A percentile compares a stretch with the other conserved stretches of the same genome.
phyloP scores from a whole-genome alignment of 306 rosid genomes.

The Mimosa bimucronata region DNA sequence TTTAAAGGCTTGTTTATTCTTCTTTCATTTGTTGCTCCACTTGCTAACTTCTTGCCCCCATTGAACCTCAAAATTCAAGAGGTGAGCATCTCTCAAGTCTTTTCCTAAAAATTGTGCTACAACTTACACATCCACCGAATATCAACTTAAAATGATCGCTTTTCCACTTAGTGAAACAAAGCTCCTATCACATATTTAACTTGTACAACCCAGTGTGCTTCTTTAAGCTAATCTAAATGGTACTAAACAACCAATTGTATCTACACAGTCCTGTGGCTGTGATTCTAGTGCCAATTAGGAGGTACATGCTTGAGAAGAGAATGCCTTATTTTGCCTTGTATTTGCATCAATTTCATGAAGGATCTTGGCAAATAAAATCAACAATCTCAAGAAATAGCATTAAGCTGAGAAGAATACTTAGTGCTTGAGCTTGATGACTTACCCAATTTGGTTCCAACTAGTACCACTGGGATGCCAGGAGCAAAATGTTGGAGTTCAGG shows the following conservation, averaged over 20 bases:
- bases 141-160: no score
- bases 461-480: conserved; percentile 81
- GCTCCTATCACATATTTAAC: no score
- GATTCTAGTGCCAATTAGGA: conserved; percentile 16
- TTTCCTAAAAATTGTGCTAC: no score
- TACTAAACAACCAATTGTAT: background rate
- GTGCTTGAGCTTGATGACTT: conserved; percentile 39
- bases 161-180: no score
- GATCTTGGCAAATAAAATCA: background rate
- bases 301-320: conserved; percentile 4
- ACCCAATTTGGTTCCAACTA: conserved; percentile 93
- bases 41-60: no score
- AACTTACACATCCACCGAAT: no score
- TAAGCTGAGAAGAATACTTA: background rate
- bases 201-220: no score
- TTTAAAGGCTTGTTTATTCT: no score
- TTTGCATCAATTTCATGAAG: background rate
- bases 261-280: conserved; percentile 13
- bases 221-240: no score
- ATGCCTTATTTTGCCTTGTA: conserved; percentile 5
- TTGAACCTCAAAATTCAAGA: no score
- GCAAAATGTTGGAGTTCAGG: conserved; percentile 94
- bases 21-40: no score
- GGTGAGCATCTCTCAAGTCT: no score
- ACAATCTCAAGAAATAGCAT: conserved; percentile 17